A percentile compares a stretch with the other conserved stretches of the same genome.
phyloP scores from a whole-genome alignment of 352 stramenopile species.

The Globisporangium cystogenes region DNA sequence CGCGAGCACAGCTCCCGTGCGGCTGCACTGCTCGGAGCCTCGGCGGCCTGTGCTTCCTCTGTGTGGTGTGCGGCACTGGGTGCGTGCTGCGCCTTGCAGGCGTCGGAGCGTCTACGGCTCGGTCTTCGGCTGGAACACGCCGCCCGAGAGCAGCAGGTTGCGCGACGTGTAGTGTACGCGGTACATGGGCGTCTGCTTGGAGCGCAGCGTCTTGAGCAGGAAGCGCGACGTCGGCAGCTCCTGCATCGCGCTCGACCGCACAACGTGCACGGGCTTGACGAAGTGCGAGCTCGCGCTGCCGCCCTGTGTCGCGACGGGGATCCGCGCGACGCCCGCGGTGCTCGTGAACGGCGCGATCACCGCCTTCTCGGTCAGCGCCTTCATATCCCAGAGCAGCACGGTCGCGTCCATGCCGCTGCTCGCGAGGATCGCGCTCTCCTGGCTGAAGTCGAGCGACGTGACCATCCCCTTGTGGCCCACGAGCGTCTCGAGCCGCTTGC shows the following conservation, averaged over 20 bases:
- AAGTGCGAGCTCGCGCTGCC: slow-evolving; percentile 18
- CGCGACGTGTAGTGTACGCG: slow-evolving; percentile 75
- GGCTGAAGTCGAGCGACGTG: slow-evolving; percentile 72
- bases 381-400: slow-evolving; percentile 84
- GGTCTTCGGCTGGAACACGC: slow-evolving; percentile 57
- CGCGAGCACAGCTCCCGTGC: neutral
- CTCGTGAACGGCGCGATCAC: slow-evolving; percentile 5
- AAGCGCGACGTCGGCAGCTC: slow-evolving; percentile 65
- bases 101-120: slow-evolving; percentile 25
- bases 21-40: neutral
- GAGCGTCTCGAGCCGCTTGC: slow-evolving; percentile 81
- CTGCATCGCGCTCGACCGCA: slow-evolving; percentile 41
- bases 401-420: slow-evolving; percentile 75
- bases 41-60: too few relatives aligned
- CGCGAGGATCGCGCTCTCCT: slow-evolving; percentile 70
- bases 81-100: neutral
- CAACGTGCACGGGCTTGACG: slow-evolving; percentile 50
- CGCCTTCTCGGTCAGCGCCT: slow-evolving; percentile 50
- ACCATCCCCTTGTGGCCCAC: slow-evolving; percentile 72
- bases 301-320: slow-evolving; percentile 23
- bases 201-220: slow-evolving; percentile 78
- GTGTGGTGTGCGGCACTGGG: neutral
- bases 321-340: slow-evolving; percentile 19
- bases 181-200: slow-evolving; percentile 84
- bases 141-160: slow-evolving; percentile 74